These are phyloP conservation scores for Vinca minor DNA, from an alignment of 257 asterid species.

Conservation along the genomic window DNA sequence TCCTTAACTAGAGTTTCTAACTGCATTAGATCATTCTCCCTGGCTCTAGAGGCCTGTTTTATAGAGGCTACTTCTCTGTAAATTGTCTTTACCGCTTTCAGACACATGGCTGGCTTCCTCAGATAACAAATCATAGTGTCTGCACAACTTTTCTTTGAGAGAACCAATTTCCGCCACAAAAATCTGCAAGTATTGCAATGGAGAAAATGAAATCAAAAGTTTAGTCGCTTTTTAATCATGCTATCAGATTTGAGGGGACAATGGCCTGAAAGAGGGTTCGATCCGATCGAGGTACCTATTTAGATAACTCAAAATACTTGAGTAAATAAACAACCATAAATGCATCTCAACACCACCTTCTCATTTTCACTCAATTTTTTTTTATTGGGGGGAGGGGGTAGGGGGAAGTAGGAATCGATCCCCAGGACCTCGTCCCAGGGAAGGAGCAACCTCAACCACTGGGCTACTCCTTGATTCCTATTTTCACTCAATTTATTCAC, in stretches of 20 bases:
- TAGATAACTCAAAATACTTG: background rate
- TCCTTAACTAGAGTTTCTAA: conserved; percentile 47
- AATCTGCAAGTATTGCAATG: conserved; percentile 42
- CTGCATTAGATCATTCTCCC: conserved; percentile 38
- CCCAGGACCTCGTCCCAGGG: too few species aligned
- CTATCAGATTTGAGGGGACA: background rate
- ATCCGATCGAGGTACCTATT: too few species aligned
- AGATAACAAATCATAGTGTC: conserved; percentile 43
- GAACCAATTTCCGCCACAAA: conserved; percentile 43
- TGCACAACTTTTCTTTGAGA: conserved; percentile 45
- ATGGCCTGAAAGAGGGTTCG: too few species aligned
- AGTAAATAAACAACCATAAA: background rate
- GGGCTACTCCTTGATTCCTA: too few species aligned
- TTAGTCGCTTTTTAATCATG: conserved; percentile 10
- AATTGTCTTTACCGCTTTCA: conserved; percentile 41
- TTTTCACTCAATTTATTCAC: background rate
- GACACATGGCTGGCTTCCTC: conserved; percentile 51
- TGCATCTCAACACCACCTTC: background rate
- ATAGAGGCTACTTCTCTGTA: conserved; percentile 42
- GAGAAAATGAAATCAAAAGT: conserved; percentile 12
- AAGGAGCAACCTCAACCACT: too few species aligned
- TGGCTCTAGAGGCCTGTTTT: conserved; percentile 44
- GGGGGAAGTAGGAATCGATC: too few species aligned
- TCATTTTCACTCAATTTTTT: background rate
- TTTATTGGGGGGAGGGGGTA: too few species aligned